These are phyloP conservation scores for Gastrolobium bilobum DNA, from an alignment of 306 rosid species.

Conservation along the genomic window DNA sequence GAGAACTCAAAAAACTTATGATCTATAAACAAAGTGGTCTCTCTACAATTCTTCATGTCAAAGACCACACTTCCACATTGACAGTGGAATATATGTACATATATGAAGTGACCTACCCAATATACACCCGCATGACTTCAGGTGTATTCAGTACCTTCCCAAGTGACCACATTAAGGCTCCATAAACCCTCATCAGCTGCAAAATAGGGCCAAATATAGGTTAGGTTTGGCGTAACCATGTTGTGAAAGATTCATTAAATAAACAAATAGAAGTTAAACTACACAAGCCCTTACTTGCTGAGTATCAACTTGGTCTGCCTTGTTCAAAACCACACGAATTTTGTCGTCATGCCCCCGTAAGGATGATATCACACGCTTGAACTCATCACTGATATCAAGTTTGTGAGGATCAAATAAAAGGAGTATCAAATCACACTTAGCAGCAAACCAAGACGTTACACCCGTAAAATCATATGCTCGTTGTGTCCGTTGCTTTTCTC, in stretches of 20 bases:
- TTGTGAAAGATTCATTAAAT: slow-evolving; percentile 30
- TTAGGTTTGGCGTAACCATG: slow-evolving; percentile 3
- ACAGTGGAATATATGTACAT: slow-evolving; percentile 1
- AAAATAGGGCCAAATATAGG: slow-evolving; percentile 36
- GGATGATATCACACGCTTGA: slow-evolving; percentile 93
- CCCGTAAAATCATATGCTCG: slow-evolving; percentile 91
- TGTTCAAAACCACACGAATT: slow-evolving; percentile 90
- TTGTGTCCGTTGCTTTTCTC: slow-evolving; percentile 94
- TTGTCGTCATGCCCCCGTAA: slow-evolving; percentile 92
- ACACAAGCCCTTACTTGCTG: slow-evolving; percentile 70
- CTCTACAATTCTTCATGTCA: slow-evolving; percentile 20
- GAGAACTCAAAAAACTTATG: slow-evolving; percentile 1
- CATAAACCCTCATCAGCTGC: slow-evolving; percentile 96
- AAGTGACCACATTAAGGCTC: slow-evolving; percentile 98
- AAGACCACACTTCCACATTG: slow-evolving; percentile 8
- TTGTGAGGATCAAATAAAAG: slow-evolving; percentile 95
- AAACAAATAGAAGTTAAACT: slow-evolving; percentile 20
- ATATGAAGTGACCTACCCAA: slow-evolving; percentile 68
- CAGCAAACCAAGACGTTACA: slow-evolving; percentile 95
- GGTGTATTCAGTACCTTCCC: slow-evolving; percentile 97
- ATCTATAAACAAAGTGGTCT: slow-evolving; percentile 22
- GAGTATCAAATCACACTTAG: slow-evolving; percentile 89
- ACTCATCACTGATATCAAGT: slow-evolving; percentile 92
- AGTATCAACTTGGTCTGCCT: slow-evolving; percentile 93
- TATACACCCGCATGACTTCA: slow-evolving; percentile 91